Evolutionary conservation across 805 yeast genomes (phyloP).

Genomic region (Metschnikowia matae): DNA sequence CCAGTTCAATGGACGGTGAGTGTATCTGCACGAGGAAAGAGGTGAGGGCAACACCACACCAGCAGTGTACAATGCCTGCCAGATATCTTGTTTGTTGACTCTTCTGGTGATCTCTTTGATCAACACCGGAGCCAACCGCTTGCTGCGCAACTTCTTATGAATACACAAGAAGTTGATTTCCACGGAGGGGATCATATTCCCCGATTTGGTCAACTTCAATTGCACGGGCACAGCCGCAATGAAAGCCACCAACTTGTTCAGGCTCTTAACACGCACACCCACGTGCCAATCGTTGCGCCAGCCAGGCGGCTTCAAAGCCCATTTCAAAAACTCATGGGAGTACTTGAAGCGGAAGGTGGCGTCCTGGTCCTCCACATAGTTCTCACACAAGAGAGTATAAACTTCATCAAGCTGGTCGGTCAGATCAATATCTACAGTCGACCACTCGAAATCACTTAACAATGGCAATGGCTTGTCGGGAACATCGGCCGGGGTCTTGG

Average conservation of each 20-base stretch:
- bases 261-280: slow-evolving; percentile 81
- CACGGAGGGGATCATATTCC: slow-evolving; percentile 52
- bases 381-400: slow-evolving; percentile 73
- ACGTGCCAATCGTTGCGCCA: slow-evolving; percentile 86
- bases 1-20: slow-evolving; percentile 95
- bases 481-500: slow-evolving; percentile 68
- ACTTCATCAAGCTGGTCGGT: slow-evolving; percentile 66
- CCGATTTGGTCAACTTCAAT: slow-evolving; percentile 53
- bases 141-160: slow-evolving; percentile 89
- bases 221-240: slow-evolving; percentile 85
- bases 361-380: slow-evolving; percentile 93
- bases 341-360: slow-evolving; percentile 90
- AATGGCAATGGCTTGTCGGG: slow-evolving; percentile 68
- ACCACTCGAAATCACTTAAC: slow-evolving; percentile 84
- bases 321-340: slow-evolving; percentile 72
- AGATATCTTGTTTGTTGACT: slow-evolving; percentile 75
- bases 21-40: slow-evolving; percentile 78
- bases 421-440: slow-evolving; percentile 59
- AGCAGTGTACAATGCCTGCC: slow-evolving; percentile 96
- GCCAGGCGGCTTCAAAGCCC: slow-evolving; percentile 96
- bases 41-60: slow-evolving; percentile 94
- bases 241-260: slow-evolving; percentile 81
- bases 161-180: slow-evolving; percentile 93
- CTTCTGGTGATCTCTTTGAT: slow-evolving; percentile 93
- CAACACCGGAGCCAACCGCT: slow-evolving; percentile 89